A percentile compares a stretch with the other conserved stretches of the same genome.
Conservation (phyloP, 306 rosid species). For the Cicer cuneatum region DNA sequence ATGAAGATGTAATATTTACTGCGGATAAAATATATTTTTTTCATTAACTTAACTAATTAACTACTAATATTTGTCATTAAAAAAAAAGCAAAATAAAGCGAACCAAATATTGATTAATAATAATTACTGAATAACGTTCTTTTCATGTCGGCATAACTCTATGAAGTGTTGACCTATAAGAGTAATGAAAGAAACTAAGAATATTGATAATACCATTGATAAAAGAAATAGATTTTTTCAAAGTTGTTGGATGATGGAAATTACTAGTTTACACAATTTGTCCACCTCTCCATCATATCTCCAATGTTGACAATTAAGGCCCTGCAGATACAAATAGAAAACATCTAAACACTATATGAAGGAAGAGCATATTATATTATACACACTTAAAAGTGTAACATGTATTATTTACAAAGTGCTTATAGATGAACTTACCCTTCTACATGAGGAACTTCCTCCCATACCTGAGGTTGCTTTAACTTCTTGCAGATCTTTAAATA, state of each 20-base stretch:
- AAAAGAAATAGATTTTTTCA: constrained; percentile 4
- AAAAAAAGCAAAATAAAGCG: no score
- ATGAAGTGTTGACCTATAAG: constrained; percentile 80
- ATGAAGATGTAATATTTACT: no score
- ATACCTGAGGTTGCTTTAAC: constrained; percentile 66
- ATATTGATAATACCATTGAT: constrained; percentile 5
- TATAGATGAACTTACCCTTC: constrained; percentile 66
- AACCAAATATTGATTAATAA: no score
- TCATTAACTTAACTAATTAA: no score
- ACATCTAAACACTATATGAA: constrained; percentile 7
- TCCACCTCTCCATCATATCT: constrained; percentile 97
- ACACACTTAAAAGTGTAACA: background rate
- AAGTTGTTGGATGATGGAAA: constrained; percentile 34
- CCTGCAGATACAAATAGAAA: constrained; percentile 53
- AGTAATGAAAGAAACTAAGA: constrained; percentile 39
- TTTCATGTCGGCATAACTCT: no score
- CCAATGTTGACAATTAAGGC: constrained; percentile 87
- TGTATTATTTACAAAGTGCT: constrained; percentile 8
- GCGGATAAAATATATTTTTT: no score
- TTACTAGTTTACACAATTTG: constrained; percentile 84
- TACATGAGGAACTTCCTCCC: constrained; percentile 80
- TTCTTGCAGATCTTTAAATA: constrained; percentile 74
- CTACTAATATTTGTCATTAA: no score
- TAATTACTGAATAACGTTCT: no score
- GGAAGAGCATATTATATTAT: constrained; percentile 12